Percentiles rank a stretch among this genome's conserved stretches.
These are phyloP conservation scores for Acarospora socialis DNA, from an alignment of 2,329 filamentous ascomycete genomes.

Conservation along the genomic window DNA sequence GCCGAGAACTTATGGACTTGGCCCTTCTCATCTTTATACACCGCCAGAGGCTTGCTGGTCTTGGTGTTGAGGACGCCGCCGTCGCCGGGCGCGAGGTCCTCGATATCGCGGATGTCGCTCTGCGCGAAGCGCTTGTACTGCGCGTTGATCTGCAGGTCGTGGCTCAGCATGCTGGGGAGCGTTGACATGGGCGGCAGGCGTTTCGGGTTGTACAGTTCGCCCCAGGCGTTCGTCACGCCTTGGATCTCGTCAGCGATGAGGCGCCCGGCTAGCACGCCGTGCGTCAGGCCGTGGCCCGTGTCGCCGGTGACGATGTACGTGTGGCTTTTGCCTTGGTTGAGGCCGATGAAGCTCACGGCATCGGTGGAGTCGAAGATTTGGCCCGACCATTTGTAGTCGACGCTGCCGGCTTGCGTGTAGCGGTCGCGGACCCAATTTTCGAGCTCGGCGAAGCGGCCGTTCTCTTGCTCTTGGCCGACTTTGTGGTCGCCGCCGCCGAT, in stretches of 20 bases:
- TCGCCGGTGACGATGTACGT: conserved; percentile 43
- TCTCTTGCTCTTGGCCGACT: conserved; percentile 37
- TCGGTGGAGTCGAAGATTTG: conserved; percentile 44
- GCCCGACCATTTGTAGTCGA: conserved; percentile 44
- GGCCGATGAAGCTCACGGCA: conserved; percentile 41
- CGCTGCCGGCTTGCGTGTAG: conserved; percentile 34
- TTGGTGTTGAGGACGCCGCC: conserved; percentile 40
- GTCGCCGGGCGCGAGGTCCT: conserved; percentile 35
- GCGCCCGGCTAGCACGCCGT: conserved; percentile 38
- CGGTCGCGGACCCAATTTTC: conserved; percentile 39
- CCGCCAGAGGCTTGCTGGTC: conserved; percentile 34
- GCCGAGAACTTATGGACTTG: conserved; percentile 38
- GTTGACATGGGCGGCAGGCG: conserved; percentile 32
- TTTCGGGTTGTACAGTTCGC: conserved; percentile 36
- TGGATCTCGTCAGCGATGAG: conserved; percentile 42
- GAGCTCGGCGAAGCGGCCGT: conserved; percentile 35
- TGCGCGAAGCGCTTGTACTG: conserved; percentile 43
- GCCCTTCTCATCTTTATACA: conserved; percentile 43
- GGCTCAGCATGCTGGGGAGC: conserved; percentile 31
- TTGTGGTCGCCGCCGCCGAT: conserved; percentile 45
- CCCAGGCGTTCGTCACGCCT: conserved; percentile 36
- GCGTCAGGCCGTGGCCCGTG: conserved; percentile 43
- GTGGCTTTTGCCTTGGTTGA: conserved; percentile 37
- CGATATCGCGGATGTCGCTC: conserved; percentile 42
- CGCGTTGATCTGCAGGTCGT: conserved; percentile 41